Evolutionary conservation across 768 basidiomycete genomes (phyloP), one percentile per base, ranked within the genome.

Genomic region (Lactarius hengduanensis): DNA sequence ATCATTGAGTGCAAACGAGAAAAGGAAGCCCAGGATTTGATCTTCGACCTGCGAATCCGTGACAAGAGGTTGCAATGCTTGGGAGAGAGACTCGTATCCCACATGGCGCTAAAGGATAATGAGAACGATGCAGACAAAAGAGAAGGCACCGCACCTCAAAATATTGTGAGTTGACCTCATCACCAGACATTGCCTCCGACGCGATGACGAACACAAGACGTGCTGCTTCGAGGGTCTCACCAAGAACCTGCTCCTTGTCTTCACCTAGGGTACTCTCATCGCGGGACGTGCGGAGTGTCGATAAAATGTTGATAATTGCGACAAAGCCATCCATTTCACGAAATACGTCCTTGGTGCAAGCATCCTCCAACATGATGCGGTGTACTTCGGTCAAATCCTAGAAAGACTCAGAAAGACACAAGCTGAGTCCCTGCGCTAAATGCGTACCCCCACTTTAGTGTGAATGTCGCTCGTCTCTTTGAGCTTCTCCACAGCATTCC

Each of bases 281-380:
- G 63, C 73, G 72, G 11, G 70, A 67, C 30, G 78, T 77, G 61
- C 81, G 75, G 0, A 89, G 75, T 0, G 84, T 85, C 1, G 90
- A 89, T 4, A 94, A 78, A 36, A 89, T 81, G 70, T 85, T 90
- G 77, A 92, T 86, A 38, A 92, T 77, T 11, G 86, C 83, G 22
- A 93, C 78, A 73, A 92, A 93, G 0, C 92, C 92, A 67, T 94
- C 92, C 72, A 89, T 79, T 72, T 92, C 90, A 5, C 92, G 81
- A 74, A 94, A 94, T 22, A 88, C 86, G 63, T 88, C 86, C 74
- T 88, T 90, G 13, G 89, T 89, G 53, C 74, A 78, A 2, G 80
- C 73, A 70, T 90, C 87, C 74, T 91, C 85, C 18, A 81, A 78
- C 80, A 93, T 81, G 28, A 89, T 84, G 18, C 85, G 79, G 62